phyloP scores from a whole-genome alignment of 1,139 yeast genomes.

The Yamadazyma buinensis region DNA sequence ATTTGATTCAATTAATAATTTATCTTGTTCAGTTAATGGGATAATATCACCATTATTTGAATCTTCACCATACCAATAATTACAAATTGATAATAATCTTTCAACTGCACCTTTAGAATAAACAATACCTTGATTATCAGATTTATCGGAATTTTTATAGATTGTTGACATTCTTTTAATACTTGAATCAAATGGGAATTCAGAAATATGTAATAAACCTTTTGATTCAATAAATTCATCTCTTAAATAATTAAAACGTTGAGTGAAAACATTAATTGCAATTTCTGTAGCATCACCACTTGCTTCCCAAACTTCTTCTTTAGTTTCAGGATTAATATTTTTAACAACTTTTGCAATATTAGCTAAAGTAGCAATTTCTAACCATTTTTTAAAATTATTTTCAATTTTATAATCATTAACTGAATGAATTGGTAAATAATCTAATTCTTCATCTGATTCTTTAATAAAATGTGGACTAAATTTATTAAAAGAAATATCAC shows the following conservation, averaged over 20 bases:
- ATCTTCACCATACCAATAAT: slow-evolving; percentile 28
- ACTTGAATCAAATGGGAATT: slow-evolving; percentile 34
- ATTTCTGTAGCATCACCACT: slow-evolving; percentile 38
- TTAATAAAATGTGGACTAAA: slow-evolving; percentile 23
- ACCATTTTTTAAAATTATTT: slow-evolving; percentile 18
- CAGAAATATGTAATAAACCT: slow-evolving; percentile 21
- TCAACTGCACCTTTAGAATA: slow-evolving; percentile 57
- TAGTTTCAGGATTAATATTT: slow-evolving; percentile 22
- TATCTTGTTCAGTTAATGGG: slow-evolving; percentile 23
- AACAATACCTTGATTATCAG: slow-evolving; percentile 16
- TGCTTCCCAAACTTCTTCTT: slow-evolving; percentile 30
- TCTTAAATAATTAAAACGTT: slow-evolving; percentile 21
- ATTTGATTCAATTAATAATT: slow-evolving; percentile 22
- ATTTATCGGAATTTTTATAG: slow-evolving; percentile 19
- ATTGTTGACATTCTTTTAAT: slow-evolving; percentile 47
- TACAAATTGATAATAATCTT: slow-evolving; percentile 38
- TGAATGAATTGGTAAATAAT: slow-evolving; percentile 18
- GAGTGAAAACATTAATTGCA: slow-evolving; percentile 33
- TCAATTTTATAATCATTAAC: slow-evolving; percentile 7
- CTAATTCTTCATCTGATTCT: slow-evolving; percentile 30
- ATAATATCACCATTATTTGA: slow-evolving; percentile 9
- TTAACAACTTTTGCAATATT: slow-evolving; percentile 30
- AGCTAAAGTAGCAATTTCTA: slow-evolving; percentile 29
- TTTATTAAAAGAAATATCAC: slow-evolving; percentile 23
- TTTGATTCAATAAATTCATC: slow-evolving; percentile 15